phyloP scores from a whole-genome alignment of 306 rosid species.

The Adenanthera pavonina region DNA sequence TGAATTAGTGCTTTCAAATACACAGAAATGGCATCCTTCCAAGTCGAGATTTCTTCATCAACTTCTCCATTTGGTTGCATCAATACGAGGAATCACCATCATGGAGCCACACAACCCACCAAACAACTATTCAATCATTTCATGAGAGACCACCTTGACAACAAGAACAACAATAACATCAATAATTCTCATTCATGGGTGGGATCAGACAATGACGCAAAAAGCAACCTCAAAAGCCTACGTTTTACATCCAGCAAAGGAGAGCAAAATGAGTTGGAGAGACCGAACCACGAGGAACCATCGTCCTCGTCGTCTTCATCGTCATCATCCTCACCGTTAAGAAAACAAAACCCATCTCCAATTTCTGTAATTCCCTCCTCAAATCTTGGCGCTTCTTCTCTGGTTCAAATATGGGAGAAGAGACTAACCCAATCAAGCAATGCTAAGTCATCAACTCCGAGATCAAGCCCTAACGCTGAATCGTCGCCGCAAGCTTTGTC shows the following conservation, averaged over 20 bases:
- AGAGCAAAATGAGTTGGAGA: neutral
- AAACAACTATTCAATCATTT: constrained; percentile 34
- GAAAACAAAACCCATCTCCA: neutral
- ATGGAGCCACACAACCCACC: constrained; percentile 24
- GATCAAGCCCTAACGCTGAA: constrained; percentile 30
- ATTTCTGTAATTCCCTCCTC: constrained; percentile 29
- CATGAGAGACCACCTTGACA: constrained; percentile 59
- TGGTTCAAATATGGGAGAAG: constrained; percentile 22
- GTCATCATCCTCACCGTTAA: neutral
- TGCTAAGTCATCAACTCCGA: constrained; percentile 16
- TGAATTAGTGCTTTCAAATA: neutral
- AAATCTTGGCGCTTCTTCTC: constrained; percentile 23
- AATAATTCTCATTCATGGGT: no score
- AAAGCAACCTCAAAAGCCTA: constrained; percentile 25
- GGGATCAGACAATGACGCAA: neutral
- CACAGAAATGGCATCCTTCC: constrained; percentile 67
- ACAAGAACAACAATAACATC: constrained; percentile 39
- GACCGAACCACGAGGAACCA: neutral
- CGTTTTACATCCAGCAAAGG: constrained; percentile 1
- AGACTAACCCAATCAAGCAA: constrained; percentile 45
- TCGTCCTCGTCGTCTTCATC: neutral
- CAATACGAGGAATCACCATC: constrained; percentile 59
- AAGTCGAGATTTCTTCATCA: constrained; percentile 63
- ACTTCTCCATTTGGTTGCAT: constrained; percentile 70
- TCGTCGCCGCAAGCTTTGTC: constrained; percentile 40